Base-by-base conservation (phyloP, 2,329 filamentous ascomycete species). In the Cordyceps cicadae region DNA sequence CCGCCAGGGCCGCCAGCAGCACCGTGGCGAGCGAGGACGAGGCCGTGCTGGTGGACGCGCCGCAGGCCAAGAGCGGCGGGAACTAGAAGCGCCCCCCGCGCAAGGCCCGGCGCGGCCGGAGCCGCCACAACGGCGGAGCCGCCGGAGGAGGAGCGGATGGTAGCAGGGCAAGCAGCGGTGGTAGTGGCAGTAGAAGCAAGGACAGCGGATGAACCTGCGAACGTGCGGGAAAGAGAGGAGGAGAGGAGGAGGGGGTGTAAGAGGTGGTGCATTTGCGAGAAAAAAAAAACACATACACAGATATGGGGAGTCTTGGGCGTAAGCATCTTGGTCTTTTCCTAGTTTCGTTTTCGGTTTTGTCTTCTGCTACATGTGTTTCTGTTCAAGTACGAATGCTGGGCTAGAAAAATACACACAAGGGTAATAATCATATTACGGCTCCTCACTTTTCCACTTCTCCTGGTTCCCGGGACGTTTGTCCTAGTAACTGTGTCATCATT, bases 21-120 rank as follows among this genome's bases (percentile, higher is more conserved):
- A 48, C 24, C 24, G 54, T 19, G 24, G 43, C 15, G 17, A 73
- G 70, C 52, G 73, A 74, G 62, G 74, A 76, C 39, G 74, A 76
- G 70, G 84, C 85, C 19, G 89, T 96, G 26, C 76, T 95, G 64
- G 90, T 96, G 54, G 89, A 94, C 68, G 74, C 74, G 8, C 74
- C 77, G n/a, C 70, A n/a, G n/a, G 70, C 24, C 26, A 52, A 55
- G 52, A 34, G 74, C 56, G 81, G 84, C 56, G 81, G 84, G 76
- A 85, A 82, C 61, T 66, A 67, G 78, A 87, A 85, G 79, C 50
- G 49, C 41, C 5, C 19, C 41, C 5, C 19, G 87, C 46, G 48
- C 32, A 49, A 26, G 17, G 51, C 26, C 15, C 4, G 32, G 41
- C 52, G 21, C 45, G 15, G 5, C 24, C 21, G 21, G 3, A 15